Conservation (phyloP, 2,329 filamentous ascomycete genomes). For the Fusarium sp. region DNA sequence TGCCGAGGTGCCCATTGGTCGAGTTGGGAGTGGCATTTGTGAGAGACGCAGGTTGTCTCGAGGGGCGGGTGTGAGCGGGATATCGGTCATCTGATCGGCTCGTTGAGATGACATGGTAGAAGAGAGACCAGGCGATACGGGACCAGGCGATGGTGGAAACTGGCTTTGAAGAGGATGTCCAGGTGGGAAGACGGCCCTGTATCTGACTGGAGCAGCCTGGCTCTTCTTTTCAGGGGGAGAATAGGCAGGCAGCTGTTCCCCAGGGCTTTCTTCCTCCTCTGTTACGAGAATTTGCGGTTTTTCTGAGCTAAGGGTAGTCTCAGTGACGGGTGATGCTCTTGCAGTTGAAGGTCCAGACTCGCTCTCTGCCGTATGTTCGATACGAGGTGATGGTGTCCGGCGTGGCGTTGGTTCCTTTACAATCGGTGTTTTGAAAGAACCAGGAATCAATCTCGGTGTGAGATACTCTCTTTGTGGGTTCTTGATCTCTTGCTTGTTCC, state of each 20-base stretch:
- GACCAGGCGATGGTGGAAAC: constrained; percentile 68
- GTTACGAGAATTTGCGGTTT: constrained; percentile 55
- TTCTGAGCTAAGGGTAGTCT: constrained; percentile 43
- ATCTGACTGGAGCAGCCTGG: constrained; percentile 56
- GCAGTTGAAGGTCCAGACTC: constrained; percentile 37
- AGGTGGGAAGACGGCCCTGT: constrained; percentile 69
- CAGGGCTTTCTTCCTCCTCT: constrained; percentile 48
- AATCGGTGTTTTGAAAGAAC: constrained; percentile 48
- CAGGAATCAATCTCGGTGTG: constrained; percentile 25
- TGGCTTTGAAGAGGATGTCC: constrained; percentile 59
- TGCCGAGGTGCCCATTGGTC: constrained; percentile 58
- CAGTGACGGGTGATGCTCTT: constrained; percentile 22
- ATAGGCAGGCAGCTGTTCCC: constrained; percentile 65
- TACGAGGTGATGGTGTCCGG: constrained; percentile 47
- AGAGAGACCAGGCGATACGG: constrained; percentile 71
- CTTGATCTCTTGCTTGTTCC: constrained; percentile 44
- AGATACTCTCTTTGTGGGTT: constrained; percentile 27
- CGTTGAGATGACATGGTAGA: constrained; percentile 72
- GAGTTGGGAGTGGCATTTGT: constrained; percentile 53
- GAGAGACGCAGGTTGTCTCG: constrained; percentile 26
- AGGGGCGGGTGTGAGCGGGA: constrained; percentile 62
- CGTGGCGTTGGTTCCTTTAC: constrained; percentile 52
- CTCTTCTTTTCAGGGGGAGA: constrained; percentile 57
- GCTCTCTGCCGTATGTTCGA: constrained; percentile 16
- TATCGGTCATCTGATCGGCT: constrained; percentile 68